phyloP scores from a whole-genome alignment of 2,329 filamentous ascomycete species.

The Trichoderma sp. region DNA sequence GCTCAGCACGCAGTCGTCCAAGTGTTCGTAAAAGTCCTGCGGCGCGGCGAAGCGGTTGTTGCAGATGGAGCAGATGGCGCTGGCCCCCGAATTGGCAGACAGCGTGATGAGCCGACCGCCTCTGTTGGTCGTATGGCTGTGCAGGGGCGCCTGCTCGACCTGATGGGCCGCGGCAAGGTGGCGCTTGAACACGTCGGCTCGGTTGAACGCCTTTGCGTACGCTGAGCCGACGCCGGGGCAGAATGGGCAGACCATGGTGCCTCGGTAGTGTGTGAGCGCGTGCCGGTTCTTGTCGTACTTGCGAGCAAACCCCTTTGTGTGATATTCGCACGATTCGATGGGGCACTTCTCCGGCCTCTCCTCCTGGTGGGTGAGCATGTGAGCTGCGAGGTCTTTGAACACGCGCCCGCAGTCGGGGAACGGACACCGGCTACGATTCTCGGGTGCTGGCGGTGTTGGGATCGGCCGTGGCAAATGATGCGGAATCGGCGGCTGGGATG shows the following conservation, averaged over 20 bases:
- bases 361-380: slow-evolving; percentile 94
- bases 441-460: slow-evolving; percentile 11
- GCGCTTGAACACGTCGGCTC: slow-evolving; percentile 95
- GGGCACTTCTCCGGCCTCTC: slow-evolving; percentile 96
- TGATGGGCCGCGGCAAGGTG: slow-evolving; percentile 91
- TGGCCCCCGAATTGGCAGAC: slow-evolving; percentile 45
- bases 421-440: slow-evolving; percentile 54
- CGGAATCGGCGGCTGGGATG: slow-evolving; percentile 9
- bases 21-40: slow-evolving; percentile 96
- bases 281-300: slow-evolving; percentile 99
- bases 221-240: slow-evolving; percentile 86
- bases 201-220: slow-evolving; percentile 92
- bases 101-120: slow-evolving; percentile 29
- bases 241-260: slow-evolving; percentile 96
- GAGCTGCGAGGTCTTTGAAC: slow-evolving; percentile 72
- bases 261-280: slow-evolving; percentile 95
- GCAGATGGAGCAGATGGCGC: slow-evolving; percentile 91
- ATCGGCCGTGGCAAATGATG: slow-evolving; percentile 10
- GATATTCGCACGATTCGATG: slow-evolving; percentile 90
- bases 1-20: slow-evolving; percentile 68
- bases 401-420: slow-evolving; percentile 61
- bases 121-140: slow-evolving; percentile 62
- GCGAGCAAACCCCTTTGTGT: slow-evolving; percentile 88
- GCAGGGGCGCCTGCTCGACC: slow-evolving; percentile 91
- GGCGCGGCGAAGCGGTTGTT: slow-evolving; percentile 76